Conservation (phyloP, 1,284 basidiomycete genomes). For the Moesziomyces aphidis region DNA sequence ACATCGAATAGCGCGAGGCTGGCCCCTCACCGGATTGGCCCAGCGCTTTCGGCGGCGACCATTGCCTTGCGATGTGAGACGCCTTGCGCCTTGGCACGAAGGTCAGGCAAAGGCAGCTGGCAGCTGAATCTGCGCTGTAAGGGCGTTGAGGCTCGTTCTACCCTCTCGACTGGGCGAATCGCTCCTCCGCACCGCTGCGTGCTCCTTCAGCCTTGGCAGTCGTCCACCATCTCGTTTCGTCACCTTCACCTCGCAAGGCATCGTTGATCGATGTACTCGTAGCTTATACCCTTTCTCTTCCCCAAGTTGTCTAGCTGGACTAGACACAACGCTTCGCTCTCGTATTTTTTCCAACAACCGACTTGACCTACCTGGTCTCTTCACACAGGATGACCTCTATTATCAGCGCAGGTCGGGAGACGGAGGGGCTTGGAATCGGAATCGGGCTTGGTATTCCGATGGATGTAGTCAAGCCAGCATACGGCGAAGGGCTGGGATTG, state of each 20-base stretch:
- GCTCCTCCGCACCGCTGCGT: no score
- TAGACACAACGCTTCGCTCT: conserved; percentile 1
- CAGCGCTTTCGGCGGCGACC: no score
- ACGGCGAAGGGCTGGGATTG: conserved; percentile 92
- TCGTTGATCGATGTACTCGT: conserved; percentile 35
- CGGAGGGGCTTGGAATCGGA: conserved; percentile 16
- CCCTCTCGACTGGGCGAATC: no score
- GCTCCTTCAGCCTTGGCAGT: no score
- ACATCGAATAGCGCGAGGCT: conserved; percentile 32
- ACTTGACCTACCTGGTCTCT: neutral
- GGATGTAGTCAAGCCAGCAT: conserved; percentile 88
- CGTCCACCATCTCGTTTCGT: neutral
- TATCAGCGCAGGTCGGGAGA: neutral
- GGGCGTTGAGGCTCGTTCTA: neutral
- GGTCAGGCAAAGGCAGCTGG: neutral
- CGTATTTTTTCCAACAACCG: neutral
- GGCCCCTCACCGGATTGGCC: neutral
- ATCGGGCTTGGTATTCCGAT: conserved; percentile 71
- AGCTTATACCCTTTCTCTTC: neutral
- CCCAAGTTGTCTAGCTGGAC: conserved; percentile 16
- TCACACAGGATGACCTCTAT: neutral
- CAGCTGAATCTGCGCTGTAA: no score
- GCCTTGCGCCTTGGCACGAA: neutral
- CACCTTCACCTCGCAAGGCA: neutral
- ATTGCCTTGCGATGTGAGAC: no score